Evolutionary conservation across 2,329 filamentous ascomycete species (phyloP).

Genomic region (Fonsecaea erecta): DNA sequence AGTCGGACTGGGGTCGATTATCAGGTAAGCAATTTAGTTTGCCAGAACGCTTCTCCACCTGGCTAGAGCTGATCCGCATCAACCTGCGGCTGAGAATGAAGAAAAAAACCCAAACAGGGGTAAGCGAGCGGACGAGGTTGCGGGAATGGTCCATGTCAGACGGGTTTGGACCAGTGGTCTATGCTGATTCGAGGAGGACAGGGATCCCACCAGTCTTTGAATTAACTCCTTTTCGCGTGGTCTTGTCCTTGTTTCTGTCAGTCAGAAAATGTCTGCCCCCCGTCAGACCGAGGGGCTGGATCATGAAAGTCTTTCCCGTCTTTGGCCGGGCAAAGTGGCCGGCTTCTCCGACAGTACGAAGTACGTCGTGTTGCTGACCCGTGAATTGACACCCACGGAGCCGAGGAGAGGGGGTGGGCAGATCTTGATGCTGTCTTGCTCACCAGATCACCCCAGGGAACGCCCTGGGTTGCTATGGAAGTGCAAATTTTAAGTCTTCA

Average conservation of each 20-base stretch:
- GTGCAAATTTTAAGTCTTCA: not conserved
- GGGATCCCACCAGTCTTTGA: not conserved
- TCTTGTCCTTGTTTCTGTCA: not conserved
- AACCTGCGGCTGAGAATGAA: conserved; percentile 25
- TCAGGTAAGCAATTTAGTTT: conserved; percentile 28
- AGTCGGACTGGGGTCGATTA: conserved; percentile 23
- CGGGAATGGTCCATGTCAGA: not conserved
- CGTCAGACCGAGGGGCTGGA: not conserved
- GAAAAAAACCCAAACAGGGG: not conserved
- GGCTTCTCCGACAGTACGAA: not conserved
- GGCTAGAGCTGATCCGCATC: not conserved
- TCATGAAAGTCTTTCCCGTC: not conserved
- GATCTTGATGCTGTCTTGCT: not conserved
- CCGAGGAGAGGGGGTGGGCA: not conserved
- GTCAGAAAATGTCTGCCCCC: not conserved
- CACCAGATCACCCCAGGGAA: not conserved
- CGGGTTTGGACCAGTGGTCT: not conserved
- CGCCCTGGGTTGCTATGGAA: not conserved
- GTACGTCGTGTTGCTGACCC: not conserved
- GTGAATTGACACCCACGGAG: not conserved
- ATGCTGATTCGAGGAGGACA: not conserved
- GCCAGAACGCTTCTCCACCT: not conserved
- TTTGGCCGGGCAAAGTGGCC: not conserved
- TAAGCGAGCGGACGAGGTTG: not conserved
- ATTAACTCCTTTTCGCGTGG: not conserved